phyloP scores from a whole-genome alignment of 257 asterid species.

The Salvia miltiorrhiza region DNA sequence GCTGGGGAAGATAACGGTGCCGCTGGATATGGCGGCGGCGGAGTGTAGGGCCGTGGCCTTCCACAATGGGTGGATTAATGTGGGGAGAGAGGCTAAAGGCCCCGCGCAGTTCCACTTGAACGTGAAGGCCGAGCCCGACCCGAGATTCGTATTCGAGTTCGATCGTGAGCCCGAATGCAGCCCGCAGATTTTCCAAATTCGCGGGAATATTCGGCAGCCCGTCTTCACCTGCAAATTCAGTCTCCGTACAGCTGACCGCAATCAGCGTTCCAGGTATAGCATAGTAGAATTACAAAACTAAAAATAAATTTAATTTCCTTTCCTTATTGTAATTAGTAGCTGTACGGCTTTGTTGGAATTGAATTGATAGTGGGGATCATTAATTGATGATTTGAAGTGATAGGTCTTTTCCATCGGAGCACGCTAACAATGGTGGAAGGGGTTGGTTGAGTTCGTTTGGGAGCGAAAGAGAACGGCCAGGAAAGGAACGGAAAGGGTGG shows the following conservation, averaged over 20 bases:
- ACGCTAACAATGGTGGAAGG: conserved; percentile 46
- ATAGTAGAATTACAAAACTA: too few relatives aligned
- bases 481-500: conserved; percentile 93
- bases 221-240: conserved; percentile 96
- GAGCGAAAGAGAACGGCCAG: conserved; percentile 82
- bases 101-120: conserved; percentile 72
- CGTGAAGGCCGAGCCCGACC: conserved; percentile 89
- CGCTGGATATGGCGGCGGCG: conserved; percentile 59
- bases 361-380: too few relatives aligned
- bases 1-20: conserved; percentile 61
- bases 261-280: conserved; percentile 69
- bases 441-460: conserved; percentile 82
- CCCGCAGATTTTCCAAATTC: conserved; percentile 79
- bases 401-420: conserved; percentile 69
- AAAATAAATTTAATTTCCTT: neutral
- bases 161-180: conserved; percentile 90
- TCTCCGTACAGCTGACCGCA: conserved; percentile 62
- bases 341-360: too few relatives aligned
- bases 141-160: conserved; percentile 87
- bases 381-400: too few relatives aligned
- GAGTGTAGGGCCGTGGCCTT: conserved; percentile 48
- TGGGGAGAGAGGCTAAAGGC: conserved; percentile 47
- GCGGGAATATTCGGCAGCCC: conserved; percentile 76
- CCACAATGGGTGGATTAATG: conserved; percentile 64
- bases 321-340: neutral